Percentiles rank a stretch among this genome's conserved stretches.
Conservation (phyloP, 2,329 filamentous ascomycete genomes). For the Aspergillus ustus region DNA sequence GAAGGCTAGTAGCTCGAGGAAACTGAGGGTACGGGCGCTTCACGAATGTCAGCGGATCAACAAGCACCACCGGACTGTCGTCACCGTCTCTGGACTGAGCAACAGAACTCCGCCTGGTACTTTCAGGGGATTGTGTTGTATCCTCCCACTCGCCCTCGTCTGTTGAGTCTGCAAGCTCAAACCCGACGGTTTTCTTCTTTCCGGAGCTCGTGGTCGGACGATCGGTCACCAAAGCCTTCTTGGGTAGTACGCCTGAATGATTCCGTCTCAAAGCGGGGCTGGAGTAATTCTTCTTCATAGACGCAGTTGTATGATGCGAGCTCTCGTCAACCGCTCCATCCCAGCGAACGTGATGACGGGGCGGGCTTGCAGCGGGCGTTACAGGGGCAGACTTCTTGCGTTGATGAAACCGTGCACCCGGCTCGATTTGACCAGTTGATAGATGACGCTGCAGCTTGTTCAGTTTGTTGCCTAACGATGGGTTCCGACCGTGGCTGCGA, state of each 20-base stretch:
- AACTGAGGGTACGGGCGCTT: slow-evolving; percentile 46
- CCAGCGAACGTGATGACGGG: slow-evolving; percentile 43
- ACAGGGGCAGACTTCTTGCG: slow-evolving; percentile 52
- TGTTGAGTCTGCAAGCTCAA: slow-evolving; percentile 50
- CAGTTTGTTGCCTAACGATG: slow-evolving; percentile 48
- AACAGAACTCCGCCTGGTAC: slow-evolving; percentile 51
- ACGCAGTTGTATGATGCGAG: slow-evolving; percentile 35
- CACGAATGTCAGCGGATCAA: slow-evolving; percentile 47
- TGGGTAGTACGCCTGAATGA: slow-evolving; percentile 40
- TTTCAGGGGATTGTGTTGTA: slow-evolving; percentile 53
- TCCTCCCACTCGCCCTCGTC: slow-evolving; percentile 55
- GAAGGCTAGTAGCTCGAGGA: slow-evolving; percentile 44
- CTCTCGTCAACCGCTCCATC: slow-evolving; percentile 45
- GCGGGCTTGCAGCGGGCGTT: slow-evolving; percentile 50
- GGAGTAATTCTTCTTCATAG: slow-evolving; percentile 53
- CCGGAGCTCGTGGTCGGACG: slow-evolving; percentile 40
- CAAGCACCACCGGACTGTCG: slow-evolving; percentile 40
- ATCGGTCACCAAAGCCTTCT: slow-evolving; percentile 44
- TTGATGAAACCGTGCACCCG: slow-evolving; percentile 40
- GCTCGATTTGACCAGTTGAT: slow-evolving; percentile 34
- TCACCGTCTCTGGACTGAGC: slow-evolving; percentile 40
- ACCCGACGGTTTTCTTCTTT: slow-evolving; percentile 53
- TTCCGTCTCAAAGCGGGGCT: slow-evolving; percentile 48
- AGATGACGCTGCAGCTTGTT: slow-evolving; percentile 45
- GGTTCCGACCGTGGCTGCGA: slow-evolving; percentile 37